Percentiles rank a stretch among this genome's conserved stretches.
Evolutionary conservation across 768 basidiomycete species (phyloP).

Genomic region (Boletus rex-veris): DNA sequence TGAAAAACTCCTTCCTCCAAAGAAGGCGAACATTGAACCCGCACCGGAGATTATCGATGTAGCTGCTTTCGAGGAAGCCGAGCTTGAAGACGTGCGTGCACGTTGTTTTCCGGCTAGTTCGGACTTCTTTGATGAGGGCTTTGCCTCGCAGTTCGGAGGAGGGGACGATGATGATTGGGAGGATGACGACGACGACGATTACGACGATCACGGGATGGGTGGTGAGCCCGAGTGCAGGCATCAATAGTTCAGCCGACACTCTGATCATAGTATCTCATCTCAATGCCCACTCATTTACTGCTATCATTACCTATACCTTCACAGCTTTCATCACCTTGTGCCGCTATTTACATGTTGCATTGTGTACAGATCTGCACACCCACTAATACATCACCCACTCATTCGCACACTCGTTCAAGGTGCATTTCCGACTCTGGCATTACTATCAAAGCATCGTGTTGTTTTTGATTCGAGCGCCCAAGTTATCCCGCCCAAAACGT

Average conservation of each 20-base stretch:
- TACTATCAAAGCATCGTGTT: slow-evolving; percentile 60
- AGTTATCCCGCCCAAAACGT: slow-evolving; percentile 70
- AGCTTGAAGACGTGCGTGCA: slow-evolving; percentile 80
- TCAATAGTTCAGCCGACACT: slow-evolving; percentile 40
- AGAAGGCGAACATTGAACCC: slow-evolving; percentile 70
- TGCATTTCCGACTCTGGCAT: slow-evolving; percentile 56
- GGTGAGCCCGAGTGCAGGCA: slow-evolving; percentile 58
- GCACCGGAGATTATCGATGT: slow-evolving; percentile 68
- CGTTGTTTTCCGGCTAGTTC: slow-evolving; percentile 69
- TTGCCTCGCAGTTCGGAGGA: slow-evolving; percentile 68
- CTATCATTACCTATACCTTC: slow-evolving; percentile 15
- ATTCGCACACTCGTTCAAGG: slow-evolving; percentile 7
- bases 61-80: slow-evolving; percentile 68
- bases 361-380: slow-evolving; percentile 26
- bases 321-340: slow-evolving; percentile 8
- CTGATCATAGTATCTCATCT: slow-evolving; percentile 8
- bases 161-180: slow-evolving; percentile 68
- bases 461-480: slow-evolving; percentile 74
- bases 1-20: slow-evolving; percentile 66
- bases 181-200: slow-evolving; percentile 58
- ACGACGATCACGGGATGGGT: slow-evolving; percentile 37
- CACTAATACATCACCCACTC: slow-evolving; percentile 20
- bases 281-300: slow-evolving; percentile 9
- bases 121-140: slow-evolving; percentile 75
- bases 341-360: slow-evolving; percentile 28